Evolutionary conservation across 306 rosid species (phyloP), one percentile per base, ranked within the genome.

Genomic region (Neltuma alba): DNA sequence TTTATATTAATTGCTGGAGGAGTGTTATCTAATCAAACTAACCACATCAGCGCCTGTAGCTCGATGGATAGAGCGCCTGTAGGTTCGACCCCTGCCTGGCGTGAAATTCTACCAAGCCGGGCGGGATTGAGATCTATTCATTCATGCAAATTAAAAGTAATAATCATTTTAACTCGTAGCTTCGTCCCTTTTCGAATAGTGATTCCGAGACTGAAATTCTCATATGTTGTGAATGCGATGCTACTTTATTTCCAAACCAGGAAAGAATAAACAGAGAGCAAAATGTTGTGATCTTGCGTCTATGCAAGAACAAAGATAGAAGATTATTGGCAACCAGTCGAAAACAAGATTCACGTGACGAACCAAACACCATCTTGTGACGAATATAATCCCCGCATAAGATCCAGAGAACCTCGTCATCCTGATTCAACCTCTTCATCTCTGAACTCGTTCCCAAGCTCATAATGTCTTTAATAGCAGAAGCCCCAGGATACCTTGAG

Each of bases 391-490:
- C 42, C 30, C 25, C 23, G 3, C 3, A 5, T 34, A 9, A 82
- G 34, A 31, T 2, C 69, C 21, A 65, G 14, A 72, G 10, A 50
- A 44, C 47, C 15, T 60, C 36, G 28, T 0, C 42, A 33, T 27
- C 62, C 28, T 14, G 0, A 69, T 14, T 37, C 63, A 25, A 2
- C 40, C 37, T 30, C 72, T 13, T 25, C 63, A 9, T 36, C 21
- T 55, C 9, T 42, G n/a, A 9, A 23, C 20, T n/a, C n/a, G n/a
- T 30, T 57, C 16, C 62, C 3, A 67, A 16, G 15, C 0, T 9
- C 30, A 74, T 78, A 81, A 92, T 94, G 97, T 87, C 93, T 18
- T 41, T 83, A 57, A 79, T 81, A 67, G 94, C 80, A 77, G 97
- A 89, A 89, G 86, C 81, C 73, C 95, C 89, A 1, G 91, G 83